These are phyloP conservation scores for Benincasa hispida DNA, from an alignment of 306 rosid species.

Conservation along the genomic window DNA sequence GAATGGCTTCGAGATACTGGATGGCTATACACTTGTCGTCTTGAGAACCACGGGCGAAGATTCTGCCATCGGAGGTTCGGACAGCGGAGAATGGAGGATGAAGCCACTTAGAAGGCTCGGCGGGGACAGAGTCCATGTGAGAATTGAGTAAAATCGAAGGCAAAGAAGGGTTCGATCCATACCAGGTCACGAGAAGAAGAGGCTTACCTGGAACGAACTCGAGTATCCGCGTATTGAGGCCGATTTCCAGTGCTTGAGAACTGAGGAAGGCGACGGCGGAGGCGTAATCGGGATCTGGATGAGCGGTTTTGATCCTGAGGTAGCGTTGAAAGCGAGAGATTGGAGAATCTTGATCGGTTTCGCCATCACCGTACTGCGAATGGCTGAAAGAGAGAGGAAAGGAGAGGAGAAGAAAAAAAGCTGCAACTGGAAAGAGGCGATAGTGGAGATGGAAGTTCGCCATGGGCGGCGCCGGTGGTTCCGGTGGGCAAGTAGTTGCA, in stretches of 20 bases:
- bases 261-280: constrained; percentile 64
- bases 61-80: constrained; percentile 36
- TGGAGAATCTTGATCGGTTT: constrained; percentile 25
- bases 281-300: constrained; percentile 64
- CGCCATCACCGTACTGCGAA: neutral
- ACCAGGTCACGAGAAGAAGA: constrained; percentile 75
- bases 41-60: constrained; percentile 86
- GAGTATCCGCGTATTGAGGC: constrained; percentile 29
- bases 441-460: neutral
- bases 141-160: constrained; percentile 82
- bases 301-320: constrained; percentile 75
- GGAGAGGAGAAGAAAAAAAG: neutral
- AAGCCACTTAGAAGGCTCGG: constrained; percentile 73
- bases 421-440: neutral
- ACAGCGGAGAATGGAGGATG: constrained; percentile 79
- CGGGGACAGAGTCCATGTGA: constrained; percentile 90
- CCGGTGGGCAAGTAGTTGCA: neutral
- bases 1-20: constrained; percentile 81
- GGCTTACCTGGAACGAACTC: constrained; percentile 48
- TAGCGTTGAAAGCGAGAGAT: constrained; percentile 67
- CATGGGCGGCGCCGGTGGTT: neutral
- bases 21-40: constrained; percentile 78
- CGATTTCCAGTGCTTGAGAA: constrained; percentile 32
- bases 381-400: neutral
- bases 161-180: constrained; percentile 51